phyloP scores from a whole-genome alignment of 768 basidiomycete genomes.

The Tephrocybe sp. region DNA sequence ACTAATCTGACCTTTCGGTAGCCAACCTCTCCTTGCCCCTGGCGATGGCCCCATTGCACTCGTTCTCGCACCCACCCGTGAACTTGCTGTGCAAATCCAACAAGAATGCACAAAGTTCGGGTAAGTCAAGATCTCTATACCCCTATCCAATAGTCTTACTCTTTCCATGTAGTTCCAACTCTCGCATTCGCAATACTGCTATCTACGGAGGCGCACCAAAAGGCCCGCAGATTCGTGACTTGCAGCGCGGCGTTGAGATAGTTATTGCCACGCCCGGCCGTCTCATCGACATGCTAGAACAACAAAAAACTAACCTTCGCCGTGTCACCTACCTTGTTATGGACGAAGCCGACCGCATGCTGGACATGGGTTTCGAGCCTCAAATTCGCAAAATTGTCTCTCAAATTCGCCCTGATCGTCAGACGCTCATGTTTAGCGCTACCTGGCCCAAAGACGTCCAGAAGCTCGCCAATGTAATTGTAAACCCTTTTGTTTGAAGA shows the following conservation, averaged over 20 bases:
- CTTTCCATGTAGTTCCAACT: constrained; percentile 58
- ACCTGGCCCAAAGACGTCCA: constrained; percentile 99
- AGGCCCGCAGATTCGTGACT: constrained; percentile 96
- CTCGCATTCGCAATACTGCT: constrained; percentile 96
- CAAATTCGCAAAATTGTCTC: constrained; percentile 98
- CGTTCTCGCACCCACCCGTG: constrained; percentile 95
- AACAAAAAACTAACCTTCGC: constrained; percentile 92
- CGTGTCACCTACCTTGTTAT: constrained; percentile 97
- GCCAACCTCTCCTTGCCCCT: constrained; percentile 87
- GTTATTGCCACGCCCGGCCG: constrained; percentile 99
- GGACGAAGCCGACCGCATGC: constrained; percentile 99
- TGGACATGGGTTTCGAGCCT: constrained; percentile 99
- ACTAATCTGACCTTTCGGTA: constrained; percentile 26
- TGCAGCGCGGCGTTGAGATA: constrained; percentile 95
- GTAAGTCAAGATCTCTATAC: constrained; percentile 34
- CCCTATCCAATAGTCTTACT: neutral
- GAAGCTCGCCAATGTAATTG: constrained; percentile 80
- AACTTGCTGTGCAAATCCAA: constrained; percentile 98
- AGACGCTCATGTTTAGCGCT: constrained; percentile 98
- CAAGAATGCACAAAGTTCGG: constrained; percentile 99
- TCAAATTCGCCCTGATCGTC: constrained; percentile 97
- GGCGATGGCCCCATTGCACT: constrained; percentile 98
- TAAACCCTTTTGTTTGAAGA: neutral
- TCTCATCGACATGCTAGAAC: constrained; percentile 98
- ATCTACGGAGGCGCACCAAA: constrained; percentile 99